phyloP scores from a whole-genome alignment of 257 asterid genomes.

The Striga asiatica region DNA sequence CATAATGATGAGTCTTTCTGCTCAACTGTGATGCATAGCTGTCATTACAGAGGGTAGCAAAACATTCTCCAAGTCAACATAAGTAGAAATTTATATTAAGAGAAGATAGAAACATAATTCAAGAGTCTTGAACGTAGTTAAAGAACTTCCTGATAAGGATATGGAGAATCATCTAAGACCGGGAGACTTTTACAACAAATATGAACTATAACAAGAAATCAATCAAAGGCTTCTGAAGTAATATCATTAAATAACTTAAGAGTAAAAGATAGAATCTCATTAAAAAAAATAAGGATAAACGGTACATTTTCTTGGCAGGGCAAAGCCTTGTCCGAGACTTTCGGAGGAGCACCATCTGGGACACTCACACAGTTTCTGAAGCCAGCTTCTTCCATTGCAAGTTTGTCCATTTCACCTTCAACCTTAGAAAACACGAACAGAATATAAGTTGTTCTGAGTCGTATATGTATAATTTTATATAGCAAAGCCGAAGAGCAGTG shows the following conservation, averaged over 20 bases:
- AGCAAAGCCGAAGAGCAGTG: conserved; percentile 18
- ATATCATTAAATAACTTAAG: not conserved
- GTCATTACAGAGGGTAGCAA: no score
- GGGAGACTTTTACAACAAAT: not conserved
- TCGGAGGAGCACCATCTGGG: conserved; percentile 93
- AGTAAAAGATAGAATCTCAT: not conserved
- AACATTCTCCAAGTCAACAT: no score
- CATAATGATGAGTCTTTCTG: conserved; percentile 4
- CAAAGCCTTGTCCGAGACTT: conserved; percentile 57
- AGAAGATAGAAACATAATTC: not conserved
- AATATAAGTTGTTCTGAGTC: conserved; percentile 10
- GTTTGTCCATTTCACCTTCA: conserved; percentile 99
- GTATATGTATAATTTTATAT: conserved; percentile 13
- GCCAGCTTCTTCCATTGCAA: conserved; percentile 99
- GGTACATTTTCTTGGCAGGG: conserved; percentile 66
- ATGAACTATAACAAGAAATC: not conserved
- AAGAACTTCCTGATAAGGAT: not conserved
- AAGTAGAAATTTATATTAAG: not conserved
- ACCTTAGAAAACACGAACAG: conserved; percentile 36
- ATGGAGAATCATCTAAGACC: not conserved
- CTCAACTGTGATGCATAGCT: no score
- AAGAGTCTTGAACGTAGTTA: not conserved
- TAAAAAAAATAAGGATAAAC: not conserved
- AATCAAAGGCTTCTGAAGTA: not conserved
- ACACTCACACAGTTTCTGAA: conserved; percentile 88